Conservation (phyloP, 805 yeast species). For the Nakazawaea siamensis region DNA sequence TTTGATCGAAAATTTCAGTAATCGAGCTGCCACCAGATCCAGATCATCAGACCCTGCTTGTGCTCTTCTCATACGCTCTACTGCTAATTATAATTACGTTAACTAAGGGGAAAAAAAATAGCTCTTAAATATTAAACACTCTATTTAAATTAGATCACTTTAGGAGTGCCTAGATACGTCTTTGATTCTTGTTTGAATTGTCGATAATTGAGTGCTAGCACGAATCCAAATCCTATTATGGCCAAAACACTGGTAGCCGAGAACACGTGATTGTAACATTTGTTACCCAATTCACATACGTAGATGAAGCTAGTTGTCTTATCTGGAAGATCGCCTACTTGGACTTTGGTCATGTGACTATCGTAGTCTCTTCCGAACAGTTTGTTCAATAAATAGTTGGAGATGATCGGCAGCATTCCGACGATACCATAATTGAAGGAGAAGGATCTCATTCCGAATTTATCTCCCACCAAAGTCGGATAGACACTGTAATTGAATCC, state of each 20-base stretch:
- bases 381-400: slow-evolving; percentile 51
- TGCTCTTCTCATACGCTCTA: too few species aligned
- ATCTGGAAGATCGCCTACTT: slow-evolving; percentile 1
- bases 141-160: slow-evolving; percentile 1
- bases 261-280: slow-evolving; percentile 33
- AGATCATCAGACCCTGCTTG: too few species aligned
- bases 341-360: slow-evolving; percentile 20
- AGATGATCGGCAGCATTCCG: slow-evolving; percentile 56
- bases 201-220: slow-evolving; percentile 14
- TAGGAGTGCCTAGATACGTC: background rate
- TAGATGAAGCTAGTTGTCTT: slow-evolving; percentile 6
- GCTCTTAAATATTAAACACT: background rate
- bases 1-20: background rate
- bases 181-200: background rate
- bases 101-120: too few species aligned
- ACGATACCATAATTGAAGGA: slow-evolving; percentile 71
- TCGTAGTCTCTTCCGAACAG: slow-evolving; percentile 63
- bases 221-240: slow-evolving; percentile 18
- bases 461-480: slow-evolving; percentile 72
- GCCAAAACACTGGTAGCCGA: slow-evolving; percentile 26
- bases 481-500: slow-evolving; percentile 66
- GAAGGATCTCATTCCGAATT: slow-evolving; percentile 60
- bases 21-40: too few species aligned
- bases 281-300: slow-evolving; percentile 18
- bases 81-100: too few species aligned